Evolutionary conservation across 495 filamentous ascomycete species (phyloP).

Genomic region (Penicillium argentinense): DNA sequence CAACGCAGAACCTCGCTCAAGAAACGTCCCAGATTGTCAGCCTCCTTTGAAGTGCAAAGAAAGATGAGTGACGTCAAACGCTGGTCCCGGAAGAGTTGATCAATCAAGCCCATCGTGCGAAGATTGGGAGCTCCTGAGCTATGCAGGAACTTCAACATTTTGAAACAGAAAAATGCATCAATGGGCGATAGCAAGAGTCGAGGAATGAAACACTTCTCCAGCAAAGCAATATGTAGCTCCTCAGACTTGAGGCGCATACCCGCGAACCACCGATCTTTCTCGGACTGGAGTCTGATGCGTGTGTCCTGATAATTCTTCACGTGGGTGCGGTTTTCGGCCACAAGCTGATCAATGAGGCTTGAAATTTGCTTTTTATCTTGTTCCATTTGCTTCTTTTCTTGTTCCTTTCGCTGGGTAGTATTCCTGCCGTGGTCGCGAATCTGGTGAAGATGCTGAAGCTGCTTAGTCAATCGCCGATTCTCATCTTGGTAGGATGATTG

Average conservation of each 20-base stretch:
- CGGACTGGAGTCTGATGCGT: conserved; percentile 63
- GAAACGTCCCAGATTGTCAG: conserved; percentile 87
- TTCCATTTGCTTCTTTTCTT: conserved; percentile 64
- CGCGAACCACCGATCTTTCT: conserved; percentile 80
- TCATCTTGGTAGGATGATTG: conserved; percentile 73
- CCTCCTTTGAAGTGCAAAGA: conserved; percentile 82
- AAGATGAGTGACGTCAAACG: conserved; percentile 79
- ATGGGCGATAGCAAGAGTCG: conserved; percentile 77
- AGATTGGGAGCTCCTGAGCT: conserved; percentile 79
- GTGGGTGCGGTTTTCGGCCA: conserved; percentile 67
- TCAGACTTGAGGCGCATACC: conserved; percentile 61
- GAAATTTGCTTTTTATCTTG: conserved; percentile 58
- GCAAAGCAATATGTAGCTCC: conserved; percentile 66
- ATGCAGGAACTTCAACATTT: conserved; percentile 83
- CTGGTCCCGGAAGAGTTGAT: conserved; percentile 79
- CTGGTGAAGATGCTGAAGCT: conserved; percentile 56
- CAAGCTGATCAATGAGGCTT: conserved; percentile 60
- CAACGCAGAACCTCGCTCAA: conserved; percentile 77
- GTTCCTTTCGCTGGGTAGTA: conserved; percentile 62
- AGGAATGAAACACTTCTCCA: conserved; percentile 90
- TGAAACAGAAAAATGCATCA: conserved; percentile 85
- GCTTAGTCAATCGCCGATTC: conserved; percentile 58
- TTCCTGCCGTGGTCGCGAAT: conserved; percentile 64
- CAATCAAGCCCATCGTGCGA: conserved; percentile 78
- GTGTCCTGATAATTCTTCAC: conserved; percentile 63